Base-by-base conservation (phyloP, 2,329 filamentous ascomycete genomes). In the Neonectria sp. region DNA sequence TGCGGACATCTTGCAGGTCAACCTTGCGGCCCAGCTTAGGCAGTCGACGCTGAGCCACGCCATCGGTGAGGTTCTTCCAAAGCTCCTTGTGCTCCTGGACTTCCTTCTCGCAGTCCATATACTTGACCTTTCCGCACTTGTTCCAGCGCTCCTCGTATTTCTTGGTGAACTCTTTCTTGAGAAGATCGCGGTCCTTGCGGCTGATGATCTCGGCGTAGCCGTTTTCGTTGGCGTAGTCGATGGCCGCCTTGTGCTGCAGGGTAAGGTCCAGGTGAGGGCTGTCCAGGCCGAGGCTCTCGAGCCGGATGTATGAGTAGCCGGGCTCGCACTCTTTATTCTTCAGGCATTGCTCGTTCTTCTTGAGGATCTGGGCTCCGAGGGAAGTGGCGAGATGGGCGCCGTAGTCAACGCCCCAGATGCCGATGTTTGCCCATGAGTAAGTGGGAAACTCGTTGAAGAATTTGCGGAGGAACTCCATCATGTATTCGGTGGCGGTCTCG, bases 231-330 rank as follows among this genome's bases (percentile, higher is more conserved):
- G 66, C n/a, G 45, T 58, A 61, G 15, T 56, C 49, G 15, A 65
- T 52, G 24, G 55, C 57, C 7, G 43, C 43, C 43, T 46, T 55
- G 55, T 62, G 61, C 49, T 69, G 65, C 3, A 55, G 45, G 3
- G 49, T 40, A 5, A 63, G 65, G 15, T 68, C 57, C 4, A 69
- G 37, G 7, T 43, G 56, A 13, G 65, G 68, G 37, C 68, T 69
- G 24, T 69, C 68, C 24, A 69, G 43, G 1, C 65, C 53, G 25
- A 69, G 29, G 15, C 31, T 29, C 7, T 45, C 53, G 11, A 67
- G 15, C 1, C 2, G 12, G 3, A 56, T 35, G 11, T 35, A 25
- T 3, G 27, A 17, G n/a, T 11, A 21, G 9, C 37, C 33, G 4
- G 37, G 29, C 15, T 31, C 31, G 8, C 35, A 12, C n/a, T 25